Conservation (phyloP, 202 grass and related monocot genomes). For the Cymbopogon flexuosus region DNA sequence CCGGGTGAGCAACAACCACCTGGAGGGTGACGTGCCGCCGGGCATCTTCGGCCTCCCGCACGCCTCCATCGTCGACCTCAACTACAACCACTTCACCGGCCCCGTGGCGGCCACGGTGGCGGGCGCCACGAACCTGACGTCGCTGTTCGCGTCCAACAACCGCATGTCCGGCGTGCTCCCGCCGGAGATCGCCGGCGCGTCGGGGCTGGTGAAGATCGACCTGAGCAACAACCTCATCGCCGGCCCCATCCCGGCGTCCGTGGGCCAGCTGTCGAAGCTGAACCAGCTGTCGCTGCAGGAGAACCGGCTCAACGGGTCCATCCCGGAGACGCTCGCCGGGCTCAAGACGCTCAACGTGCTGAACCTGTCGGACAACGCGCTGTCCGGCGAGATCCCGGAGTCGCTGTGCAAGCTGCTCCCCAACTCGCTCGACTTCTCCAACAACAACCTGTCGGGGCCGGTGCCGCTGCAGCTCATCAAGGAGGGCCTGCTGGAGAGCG, state of each 20-base stretch:
- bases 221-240: slow-evolving; percentile 62
- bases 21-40: slow-evolving; percentile 51
- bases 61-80: slow-evolving; percentile 73
- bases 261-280: slow-evolving; percentile 38
- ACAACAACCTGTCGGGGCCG: slow-evolving; percentile 72
- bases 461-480: slow-evolving; percentile 72
- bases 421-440: slow-evolving; percentile 85
- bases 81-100: slow-evolving; percentile 66
- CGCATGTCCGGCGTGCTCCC: slow-evolving; percentile 49
- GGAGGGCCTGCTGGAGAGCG: slow-evolving; percentile 74
- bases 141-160: slow-evolving; percentile 65
- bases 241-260: slow-evolving; percentile 52
- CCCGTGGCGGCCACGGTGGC: slow-evolving; percentile 36
- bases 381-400: slow-evolving; percentile 67
- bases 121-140: slow-evolving; percentile 59
- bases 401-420: slow-evolving; percentile 70
- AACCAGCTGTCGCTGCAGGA: slow-evolving; percentile 89
- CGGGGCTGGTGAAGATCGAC: slow-evolving; percentile 68
- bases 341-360: slow-evolving; percentile 74
- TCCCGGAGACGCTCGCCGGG: slow-evolving; percentile 57
- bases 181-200: slow-evolving; percentile 43
- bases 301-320: slow-evolving; percentile 53
- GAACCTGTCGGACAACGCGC: slow-evolving; percentile 76
- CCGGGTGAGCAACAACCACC: slow-evolving; percentile 62
- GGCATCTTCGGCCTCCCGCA: slow-evolving; percentile 67